A percentile compares a stretch with the other conserved stretches of the same genome.
Evolutionary conservation across 2,329 filamentous ascomycete species (phyloP).

Genomic region (Cytospora piceicola): DNA sequence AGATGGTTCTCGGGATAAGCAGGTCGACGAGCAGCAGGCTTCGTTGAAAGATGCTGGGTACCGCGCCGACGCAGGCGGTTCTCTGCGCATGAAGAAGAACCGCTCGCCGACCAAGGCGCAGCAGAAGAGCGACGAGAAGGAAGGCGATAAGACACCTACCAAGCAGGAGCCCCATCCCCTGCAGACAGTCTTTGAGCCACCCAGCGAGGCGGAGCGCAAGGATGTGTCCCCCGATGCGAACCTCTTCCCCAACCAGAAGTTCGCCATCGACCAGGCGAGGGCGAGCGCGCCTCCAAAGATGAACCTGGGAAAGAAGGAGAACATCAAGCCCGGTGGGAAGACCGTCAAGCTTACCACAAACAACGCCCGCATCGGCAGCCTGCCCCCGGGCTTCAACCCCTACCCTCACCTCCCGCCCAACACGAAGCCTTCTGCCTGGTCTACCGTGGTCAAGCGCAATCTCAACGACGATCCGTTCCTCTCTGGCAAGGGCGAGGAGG

Average conservation of each 20-base stretch:
- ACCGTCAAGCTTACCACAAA: not conserved
- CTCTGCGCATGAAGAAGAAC: constrained; percentile 36
- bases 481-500: not conserved
- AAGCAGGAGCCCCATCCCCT: constrained; percentile 9
- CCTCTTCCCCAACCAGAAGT: constrained; percentile 25
- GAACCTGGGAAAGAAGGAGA: not conserved
- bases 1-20: not conserved
- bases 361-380: constrained; percentile 14
- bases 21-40: not conserved
- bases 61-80: constrained; percentile 40
- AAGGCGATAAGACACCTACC: not conserved
- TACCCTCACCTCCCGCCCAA: constrained; percentile 19
- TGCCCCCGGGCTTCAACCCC: constrained; percentile 15
- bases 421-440: constrained; percentile 15
- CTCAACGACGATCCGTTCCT: constrained; percentile 18
- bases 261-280: constrained; percentile 26
- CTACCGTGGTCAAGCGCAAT: constrained; percentile 4
- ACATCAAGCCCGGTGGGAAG: not conserved
- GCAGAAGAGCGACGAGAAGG: constrained; percentile 14
- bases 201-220: constrained; percentile 2
- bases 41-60: constrained; percentile 31
- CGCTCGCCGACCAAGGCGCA: constrained; percentile 14
- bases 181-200: constrained; percentile 12
- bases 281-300: not conserved
- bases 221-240: constrained; percentile 17